These are phyloP conservation scores for Kluyveromyces starmeri DNA, from an alignment of 805 yeast species.

Conservation along the genomic window DNA sequence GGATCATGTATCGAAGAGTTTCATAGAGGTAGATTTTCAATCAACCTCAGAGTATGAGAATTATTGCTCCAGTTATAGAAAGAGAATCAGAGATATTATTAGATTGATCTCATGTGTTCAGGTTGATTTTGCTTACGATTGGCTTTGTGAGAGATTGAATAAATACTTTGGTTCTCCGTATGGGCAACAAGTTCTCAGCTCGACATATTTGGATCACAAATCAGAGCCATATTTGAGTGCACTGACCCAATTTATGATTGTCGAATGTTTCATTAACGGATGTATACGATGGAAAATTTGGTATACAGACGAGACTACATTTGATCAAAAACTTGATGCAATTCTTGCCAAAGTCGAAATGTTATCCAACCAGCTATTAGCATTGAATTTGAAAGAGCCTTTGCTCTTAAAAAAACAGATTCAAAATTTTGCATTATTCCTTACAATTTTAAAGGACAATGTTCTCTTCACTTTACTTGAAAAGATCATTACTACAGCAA, in stretches of 20 bases:
- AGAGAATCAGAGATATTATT: slow-evolving; percentile 83
- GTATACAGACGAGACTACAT: slow-evolving; percentile 47
- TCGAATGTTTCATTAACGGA: slow-evolving; percentile 86
- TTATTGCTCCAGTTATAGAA: slow-evolving; percentile 71
- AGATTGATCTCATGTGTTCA: slow-evolving; percentile 79
- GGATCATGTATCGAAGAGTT: slow-evolving; percentile 54
- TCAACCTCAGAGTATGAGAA: slow-evolving; percentile 69
- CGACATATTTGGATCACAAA: slow-evolving; percentile 44
- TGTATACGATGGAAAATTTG: slow-evolving; percentile 93
- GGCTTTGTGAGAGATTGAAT: slow-evolving; percentile 72
- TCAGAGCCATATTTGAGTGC: slow-evolving; percentile 69
- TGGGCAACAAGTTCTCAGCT: slow-evolving; percentile 56
- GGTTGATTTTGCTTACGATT: slow-evolving; percentile 70
- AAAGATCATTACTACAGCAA: slow-evolving; percentile 73
- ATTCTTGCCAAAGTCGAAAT: slow-evolving; percentile 51
- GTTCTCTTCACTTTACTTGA: slow-evolving; percentile 81
- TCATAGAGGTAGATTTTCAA: slow-evolving; percentile 80
- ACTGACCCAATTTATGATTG: slow-evolving; percentile 71
- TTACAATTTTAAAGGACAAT: slow-evolving; percentile 77
- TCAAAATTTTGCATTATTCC: slow-evolving; percentile 88
- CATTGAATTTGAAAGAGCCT: slow-evolving; percentile 72
- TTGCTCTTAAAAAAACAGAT: slow-evolving; percentile 73
- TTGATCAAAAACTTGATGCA: slow-evolving; percentile 43
- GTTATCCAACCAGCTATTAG: slow-evolving; percentile 65
- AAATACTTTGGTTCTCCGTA: slow-evolving; percentile 59